Evolutionary conservation across 441 rosid genomes (phyloP), one percentile per base, ranked within the genome.

Genomic region (Gossypium aridum): DNA sequence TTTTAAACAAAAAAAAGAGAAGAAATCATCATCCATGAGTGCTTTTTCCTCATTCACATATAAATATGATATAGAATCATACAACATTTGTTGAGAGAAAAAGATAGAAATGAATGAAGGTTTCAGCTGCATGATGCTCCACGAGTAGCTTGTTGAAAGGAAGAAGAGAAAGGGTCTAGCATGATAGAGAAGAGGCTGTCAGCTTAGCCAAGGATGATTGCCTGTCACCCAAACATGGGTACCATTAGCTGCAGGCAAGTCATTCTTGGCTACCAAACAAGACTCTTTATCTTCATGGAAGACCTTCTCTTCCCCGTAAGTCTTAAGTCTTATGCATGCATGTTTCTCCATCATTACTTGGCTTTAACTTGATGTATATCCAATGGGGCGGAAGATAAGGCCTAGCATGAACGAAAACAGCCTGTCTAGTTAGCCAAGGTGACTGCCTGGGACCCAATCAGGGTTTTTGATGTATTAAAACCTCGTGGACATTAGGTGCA

Each of bases 361-460:
- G 31, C 7, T 4, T 28, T 28, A 26, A 19, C 67, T 31, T 13
- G 64, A 23, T 23, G 25, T 9, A 14, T 59, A 22, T 59, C 34
- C 47, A 28, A 47, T 12, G 56, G 49, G 57, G 69, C 64, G 66
- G 81, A 72, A 78, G 76, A 84, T 51, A 74, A 73, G 74, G 39
- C 62, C 81, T 84, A 31, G 73, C 84, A 79, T 77, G 87, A 77
- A 37, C 70, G 74, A 77, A 47, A 78, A 74, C 80, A 74, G 75
- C n/a, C 73, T 54, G 80, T 76, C 73, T 16, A 31, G 75, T n/a
- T 77, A 68, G 84, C 85, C 78, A 80, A 80, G 81, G 78, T 43
- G 78, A 80, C 71, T 78, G 83, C 85, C 81, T 69, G 79, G 23
- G 20, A 16, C 57, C 75, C 31, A 53, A 7, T 65, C 3, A 67